Evolutionary conservation across 192 early-diverging fungal genomes (phyloP).

Genomic region (Gaertneriomyces semiglobifer): DNA sequence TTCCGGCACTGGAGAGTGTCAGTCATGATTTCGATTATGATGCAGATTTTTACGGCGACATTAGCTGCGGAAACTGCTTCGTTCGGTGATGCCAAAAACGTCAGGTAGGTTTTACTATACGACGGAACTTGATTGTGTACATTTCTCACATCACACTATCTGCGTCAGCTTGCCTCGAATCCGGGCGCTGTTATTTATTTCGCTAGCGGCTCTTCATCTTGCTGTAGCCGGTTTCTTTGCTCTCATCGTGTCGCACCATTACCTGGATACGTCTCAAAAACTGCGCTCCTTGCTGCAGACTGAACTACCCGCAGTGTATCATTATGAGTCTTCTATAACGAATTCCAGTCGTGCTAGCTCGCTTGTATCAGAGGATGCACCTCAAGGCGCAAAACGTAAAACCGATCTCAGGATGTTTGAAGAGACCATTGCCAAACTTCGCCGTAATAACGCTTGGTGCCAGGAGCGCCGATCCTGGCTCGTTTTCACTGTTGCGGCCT

Average conservation of each 20-base stretch:
- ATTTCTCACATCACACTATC: not conserved
- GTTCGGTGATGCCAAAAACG: too few relatives aligned
- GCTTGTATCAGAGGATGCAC: not conserved
- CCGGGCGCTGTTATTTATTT: not conserved
- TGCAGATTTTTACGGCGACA: not conserved
- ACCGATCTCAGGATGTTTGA: not conserved
- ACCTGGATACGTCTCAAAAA: not conserved
- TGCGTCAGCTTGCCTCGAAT: not conserved
- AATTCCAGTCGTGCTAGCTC: not conserved
- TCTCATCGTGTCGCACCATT: not conserved
- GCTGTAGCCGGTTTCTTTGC: not conserved
- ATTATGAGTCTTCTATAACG: constrained; percentile 1
- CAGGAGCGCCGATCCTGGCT: not conserved
- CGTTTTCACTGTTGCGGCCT: not conserved
- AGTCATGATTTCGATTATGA: not conserved
- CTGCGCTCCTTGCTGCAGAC: not conserved
- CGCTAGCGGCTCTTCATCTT: not conserved
- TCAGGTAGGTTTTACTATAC: not conserved
- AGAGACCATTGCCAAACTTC: not conserved
- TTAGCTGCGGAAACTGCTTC: not conserved
- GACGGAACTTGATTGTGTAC: not conserved
- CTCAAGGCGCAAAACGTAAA: not conserved
- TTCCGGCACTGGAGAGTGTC: constrained; percentile 1
- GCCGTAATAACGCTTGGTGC: not conserved
- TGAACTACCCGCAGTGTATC: constrained; percentile 1